Evolutionary conservation across 345 rosid species (phyloP).

Genomic region (Salix viminalis): DNA sequence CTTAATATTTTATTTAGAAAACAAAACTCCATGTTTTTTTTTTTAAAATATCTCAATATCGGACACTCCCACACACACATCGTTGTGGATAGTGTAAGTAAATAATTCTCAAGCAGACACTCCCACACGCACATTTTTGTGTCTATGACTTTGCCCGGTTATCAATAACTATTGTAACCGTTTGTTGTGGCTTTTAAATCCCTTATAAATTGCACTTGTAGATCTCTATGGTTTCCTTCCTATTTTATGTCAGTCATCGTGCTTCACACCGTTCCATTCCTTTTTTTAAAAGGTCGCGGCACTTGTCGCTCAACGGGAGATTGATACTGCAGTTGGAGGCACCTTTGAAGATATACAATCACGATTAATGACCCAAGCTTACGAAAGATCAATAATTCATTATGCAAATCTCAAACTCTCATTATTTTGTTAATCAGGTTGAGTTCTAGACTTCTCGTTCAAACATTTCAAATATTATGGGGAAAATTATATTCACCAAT

Average conservation of each 20-base stretch:
- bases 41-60: too few species aligned
- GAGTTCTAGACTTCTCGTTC: neutral
- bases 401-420: constrained; percentile 59
- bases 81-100: constrained; percentile 90
- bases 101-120: neutral
- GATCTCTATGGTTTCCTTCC: neutral
- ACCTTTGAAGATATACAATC: constrained; percentile 52
- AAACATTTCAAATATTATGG: neutral
- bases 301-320: constrained; percentile 73
- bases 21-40: too few species aligned
- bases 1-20: too few species aligned
- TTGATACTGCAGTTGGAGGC: constrained; percentile 51
- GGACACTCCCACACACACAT: constrained; percentile 12
- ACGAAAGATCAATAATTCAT: constrained; percentile 60
- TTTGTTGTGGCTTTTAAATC: neutral
- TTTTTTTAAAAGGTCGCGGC: constrained; percentile 70
- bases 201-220: neutral
- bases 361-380: constrained; percentile 77
- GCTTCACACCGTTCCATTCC: neutral
- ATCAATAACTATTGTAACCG: neutral
- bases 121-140: neutral
- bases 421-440: constrained; percentile 87
- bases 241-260: neutral
- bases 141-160: neutral
- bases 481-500: neutral